These are phyloP conservation scores for Cryptococcus sp. DNA, from an alignment of 1,284 basidiomycete species.

Conservation along the genomic window DNA sequence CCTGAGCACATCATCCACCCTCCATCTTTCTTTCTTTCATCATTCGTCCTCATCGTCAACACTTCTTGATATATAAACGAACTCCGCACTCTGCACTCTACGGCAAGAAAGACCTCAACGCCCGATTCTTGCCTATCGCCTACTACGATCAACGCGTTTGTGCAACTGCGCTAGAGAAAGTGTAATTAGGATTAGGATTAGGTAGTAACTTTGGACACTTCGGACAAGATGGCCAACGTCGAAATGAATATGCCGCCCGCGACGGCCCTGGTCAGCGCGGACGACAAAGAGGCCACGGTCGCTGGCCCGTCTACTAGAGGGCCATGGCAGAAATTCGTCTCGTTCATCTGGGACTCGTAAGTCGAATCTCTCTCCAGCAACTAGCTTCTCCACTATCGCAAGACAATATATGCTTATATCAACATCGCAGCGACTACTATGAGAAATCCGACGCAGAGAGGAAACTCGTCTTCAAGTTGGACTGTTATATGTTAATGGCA, in stretches of 20 bases:
- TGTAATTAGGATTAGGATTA: too few species aligned
- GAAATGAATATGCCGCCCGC: slow-evolving; percentile 9
- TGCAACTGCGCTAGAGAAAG: too few species aligned
- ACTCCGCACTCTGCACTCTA: too few species aligned
- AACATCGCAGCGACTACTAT: slow-evolving; percentile 23
- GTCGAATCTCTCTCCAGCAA: slow-evolving; percentile 1
- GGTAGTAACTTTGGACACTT: too few species aligned
- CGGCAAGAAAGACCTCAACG: too few species aligned
- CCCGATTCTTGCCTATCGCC: too few species aligned
- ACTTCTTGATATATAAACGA: too few species aligned
- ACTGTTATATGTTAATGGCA: slow-evolving; percentile 22
- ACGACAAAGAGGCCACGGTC: slow-evolving; percentile 1
- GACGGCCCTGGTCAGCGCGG: slow-evolving; percentile 2
- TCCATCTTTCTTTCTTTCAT: too few species aligned
- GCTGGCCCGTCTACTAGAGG: slow-evolving; percentile 9
- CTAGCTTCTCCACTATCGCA: not conserved
- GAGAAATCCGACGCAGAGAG: slow-evolving; percentile 29
- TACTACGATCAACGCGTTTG: too few species aligned
- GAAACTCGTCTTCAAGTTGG: slow-evolving; percentile 27
- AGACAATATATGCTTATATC: not conserved
- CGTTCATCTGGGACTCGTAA: slow-evolving; percentile 23
- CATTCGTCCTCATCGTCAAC: too few species aligned
- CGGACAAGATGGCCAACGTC: not conserved
- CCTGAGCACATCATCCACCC: too few species aligned
- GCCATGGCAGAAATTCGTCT: slow-evolving; percentile 20